Percentiles rank a stretch among this genome's conserved stretches.
These are phyloP conservation scores for Stellera chamaejasme DNA, from an alignment of 345 rosid species.

Conservation along the genomic window DNA sequence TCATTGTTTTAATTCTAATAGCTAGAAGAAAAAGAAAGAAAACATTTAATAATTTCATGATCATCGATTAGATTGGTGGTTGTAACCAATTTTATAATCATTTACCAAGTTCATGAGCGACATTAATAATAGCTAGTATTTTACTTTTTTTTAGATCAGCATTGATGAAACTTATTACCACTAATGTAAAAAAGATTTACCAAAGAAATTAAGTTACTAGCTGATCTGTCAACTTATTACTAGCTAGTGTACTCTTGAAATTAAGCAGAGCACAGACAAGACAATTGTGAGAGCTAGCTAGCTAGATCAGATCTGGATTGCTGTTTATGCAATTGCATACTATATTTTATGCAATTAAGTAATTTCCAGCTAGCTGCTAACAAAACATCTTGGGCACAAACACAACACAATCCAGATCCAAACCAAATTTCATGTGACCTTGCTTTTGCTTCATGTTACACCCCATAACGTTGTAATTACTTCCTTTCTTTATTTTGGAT, in stretches of 20 bases:
- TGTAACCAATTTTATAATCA: constrained; percentile 6
- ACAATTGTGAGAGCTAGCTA: too few relatives aligned
- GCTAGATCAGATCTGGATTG: constrained; percentile 4
- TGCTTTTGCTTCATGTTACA: background rate
- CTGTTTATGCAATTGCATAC: constrained; percentile 6
- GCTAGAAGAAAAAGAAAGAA: background rate
- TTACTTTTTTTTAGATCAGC: background rate
- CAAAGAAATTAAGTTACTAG: too few relatives aligned
- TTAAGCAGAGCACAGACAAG: background rate
- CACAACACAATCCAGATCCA: constrained; percentile 5
- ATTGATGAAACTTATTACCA: background rate
- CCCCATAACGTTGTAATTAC: too few relatives aligned
- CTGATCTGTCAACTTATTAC: too few relatives aligned
- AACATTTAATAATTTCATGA: background rate
- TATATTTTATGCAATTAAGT: background rate
- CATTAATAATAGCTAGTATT: too few relatives aligned
- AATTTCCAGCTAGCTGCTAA: too few relatives aligned
- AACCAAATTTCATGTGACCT: constrained; percentile 9
- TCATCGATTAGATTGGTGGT: constrained; percentile 11
- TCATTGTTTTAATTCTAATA: background rate
- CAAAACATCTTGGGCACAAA: background rate
- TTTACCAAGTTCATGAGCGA: too few relatives aligned
- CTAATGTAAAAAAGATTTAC: too few relatives aligned
- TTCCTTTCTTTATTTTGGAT: background rate
- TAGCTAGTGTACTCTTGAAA: background rate